phyloP scores from a whole-genome alignment of 345 rosid genomes.

The Excoecaria agallocha region DNA sequence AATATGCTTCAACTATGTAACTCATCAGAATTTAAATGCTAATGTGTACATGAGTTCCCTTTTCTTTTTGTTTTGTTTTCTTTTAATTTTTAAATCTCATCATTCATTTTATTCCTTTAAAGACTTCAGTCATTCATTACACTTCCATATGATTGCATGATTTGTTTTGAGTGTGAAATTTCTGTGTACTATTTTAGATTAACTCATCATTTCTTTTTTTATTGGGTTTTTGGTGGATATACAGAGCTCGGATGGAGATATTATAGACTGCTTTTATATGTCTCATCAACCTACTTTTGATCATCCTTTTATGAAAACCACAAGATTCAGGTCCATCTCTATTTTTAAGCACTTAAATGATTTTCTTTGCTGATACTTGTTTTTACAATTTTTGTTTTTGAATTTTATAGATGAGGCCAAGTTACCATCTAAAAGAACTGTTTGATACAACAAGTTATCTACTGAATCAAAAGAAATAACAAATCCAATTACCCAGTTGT shows the following conservation, averaged over 20 bases:
- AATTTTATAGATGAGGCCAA: slow-evolving; percentile 72
- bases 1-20: not conserved
- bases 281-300: slow-evolving; percentile 93
- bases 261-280: slow-evolving; percentile 80
- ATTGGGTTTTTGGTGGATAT: slow-evolving; percentile 4
- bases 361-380: slow-evolving; percentile 7
- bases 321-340: slow-evolving; percentile 70
- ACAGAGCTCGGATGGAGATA: slow-evolving; percentile 72
- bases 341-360: not conserved
- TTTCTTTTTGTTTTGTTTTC: not conserved
- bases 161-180: not conserved
- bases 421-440: slow-evolving; percentile 76
- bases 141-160: not conserved
- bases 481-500: slow-evolving; percentile 63
- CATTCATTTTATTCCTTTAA: not conserved
- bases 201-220: not conserved
- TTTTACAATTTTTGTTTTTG: slow-evolving; percentile 9
- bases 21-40: not conserved
- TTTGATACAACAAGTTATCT: slow-evolving; percentile 65
- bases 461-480: slow-evolving; percentile 44
- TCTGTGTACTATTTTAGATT: not conserved
- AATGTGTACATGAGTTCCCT: not conserved
- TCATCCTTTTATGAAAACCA: slow-evolving; percentile 91
- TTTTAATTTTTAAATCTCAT: not conserved
- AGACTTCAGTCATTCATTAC: not conserved